Evolutionary conservation across 1,284 basidiomycete species (phyloP), one percentile per base, ranked within the genome.

Genomic region (Ganoderma meredithae): DNA sequence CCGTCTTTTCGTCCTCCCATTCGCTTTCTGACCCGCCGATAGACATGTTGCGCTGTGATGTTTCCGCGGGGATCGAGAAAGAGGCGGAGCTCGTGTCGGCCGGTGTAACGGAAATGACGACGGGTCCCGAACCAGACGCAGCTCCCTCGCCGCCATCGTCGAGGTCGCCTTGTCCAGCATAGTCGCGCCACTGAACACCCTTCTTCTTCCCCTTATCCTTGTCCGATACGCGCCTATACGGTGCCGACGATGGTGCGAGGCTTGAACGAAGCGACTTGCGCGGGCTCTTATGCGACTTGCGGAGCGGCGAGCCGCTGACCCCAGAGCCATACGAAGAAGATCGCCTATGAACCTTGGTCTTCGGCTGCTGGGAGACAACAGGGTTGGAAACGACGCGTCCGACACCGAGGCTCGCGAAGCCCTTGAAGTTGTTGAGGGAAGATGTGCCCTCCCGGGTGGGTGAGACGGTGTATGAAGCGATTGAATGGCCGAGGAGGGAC

Each of bases 141-240:
- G 76, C 64, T 33, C 69, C 71, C 59, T 67, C 65, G 33, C 89
- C 88, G 33, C 86, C 86, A 74, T 95, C 94, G 72, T 94, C 93
- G 59, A 97, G 81, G 60, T 88, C 84, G 10, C 95, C 95, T 76
- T 93, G 91, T 7, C 95, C 95, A 6, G 87, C 94, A 77, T 96
- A 93, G 75, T 97, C 95, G 64, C 86, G 88, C 95, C 95, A 97
- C 75, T 96, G 91, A 19, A 97, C 93, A 64, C 88, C 91, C 79
- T 97, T 97, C 77, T 87, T 88, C 79, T 90, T 82, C 58, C 79
- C 80, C 66, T 85, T 86, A 70, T 86, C 85, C 73, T 87, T 90
- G 69, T 90, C 88, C 0, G 88, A 87, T 19, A 83, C 83, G 64
- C 87, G 84, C 60, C 88, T 83, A 74, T 90, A 90, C 1, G 90